Evolutionary conservation across 2,329 filamentous ascomycete species (phyloP).

Genomic region (Fusarium bulbicola): DNA sequence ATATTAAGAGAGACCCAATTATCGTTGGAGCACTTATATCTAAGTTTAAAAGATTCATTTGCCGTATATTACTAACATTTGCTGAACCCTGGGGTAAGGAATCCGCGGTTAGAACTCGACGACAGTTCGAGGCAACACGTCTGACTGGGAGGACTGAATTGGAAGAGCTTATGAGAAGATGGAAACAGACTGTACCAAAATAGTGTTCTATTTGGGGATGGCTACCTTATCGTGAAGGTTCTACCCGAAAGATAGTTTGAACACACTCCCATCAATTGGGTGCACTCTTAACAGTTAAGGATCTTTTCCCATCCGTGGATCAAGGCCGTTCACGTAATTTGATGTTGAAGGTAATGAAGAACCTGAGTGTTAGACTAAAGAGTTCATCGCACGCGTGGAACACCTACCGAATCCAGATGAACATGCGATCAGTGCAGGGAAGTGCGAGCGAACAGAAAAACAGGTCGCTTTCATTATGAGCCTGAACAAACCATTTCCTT

Average conservation of each 20-base stretch:
- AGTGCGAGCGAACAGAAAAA: not conserved
- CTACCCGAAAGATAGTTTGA: too few species aligned
- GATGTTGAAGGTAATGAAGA: too few species aligned
- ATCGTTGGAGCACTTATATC: too few species aligned
- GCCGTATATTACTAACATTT: not conserved
- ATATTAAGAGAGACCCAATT: not conserved
- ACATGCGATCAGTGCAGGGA: too few species aligned
- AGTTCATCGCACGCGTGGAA: not conserved
- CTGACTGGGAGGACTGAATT: not conserved
- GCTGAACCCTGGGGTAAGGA: too few species aligned
- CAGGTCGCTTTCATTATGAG: not conserved
- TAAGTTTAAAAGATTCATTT: not conserved
- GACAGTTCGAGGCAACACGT: not conserved
- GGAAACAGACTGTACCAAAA: too few species aligned
- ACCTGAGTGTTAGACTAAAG: rapidly evolving
- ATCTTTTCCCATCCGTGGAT: rapidly evolving
- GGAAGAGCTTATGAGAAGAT: not conserved
- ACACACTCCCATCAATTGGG: not conserved
- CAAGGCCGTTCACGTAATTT: not conserved
- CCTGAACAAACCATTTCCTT: not conserved
- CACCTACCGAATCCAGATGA: too few species aligned
- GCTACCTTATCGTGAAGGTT: not conserved
- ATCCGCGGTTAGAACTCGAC: too few species aligned
- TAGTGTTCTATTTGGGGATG: rapidly evolving
- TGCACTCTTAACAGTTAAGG: not conserved